Base-by-base conservation (phyloP, 192 early-diverging fungal species). In the Mortierella hygrophila region DNA sequence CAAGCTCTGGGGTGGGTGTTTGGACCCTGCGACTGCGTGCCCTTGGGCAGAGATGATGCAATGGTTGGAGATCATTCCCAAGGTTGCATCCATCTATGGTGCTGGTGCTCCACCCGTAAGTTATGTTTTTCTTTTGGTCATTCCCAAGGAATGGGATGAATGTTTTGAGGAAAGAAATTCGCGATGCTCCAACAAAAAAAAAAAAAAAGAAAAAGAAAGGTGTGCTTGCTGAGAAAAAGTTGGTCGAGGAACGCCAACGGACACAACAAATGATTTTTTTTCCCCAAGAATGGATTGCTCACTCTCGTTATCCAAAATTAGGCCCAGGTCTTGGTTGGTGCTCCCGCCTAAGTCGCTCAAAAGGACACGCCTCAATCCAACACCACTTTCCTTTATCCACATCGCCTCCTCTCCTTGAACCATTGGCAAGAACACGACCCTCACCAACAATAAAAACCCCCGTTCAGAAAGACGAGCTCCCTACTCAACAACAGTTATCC, bases 41-140 rank as follows among this genome's bases (percentile, higher is more conserved):
- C 57, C 78, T 49, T 85, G 83, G 83, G 9, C 78, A 4, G 83
- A 85, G 57, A 85, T 85, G 83, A 85, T 85, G 83, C 83, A 85
- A 15, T 85, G 74, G 52, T 18, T 85, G 60, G 83, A 85, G 47
- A 85, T 85, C 68, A 85, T 85, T 54, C 83, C 83, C 3, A 79
- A 72, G 55, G 65, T 79, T 38, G 81, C 81, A 1, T 70, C 75
- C 54, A 49, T 82, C 70, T 82, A 77, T 73, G 81, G 81, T 6
- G 65, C 75, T 18, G 55, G 69, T 29, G 52, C 52, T 46, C 81
- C 81, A 38, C 81, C 81, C 11, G 81, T 82, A 82, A 83, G 77
- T 49, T 41, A 7, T 11, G 44, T 13, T 7, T 46, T 46, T 46
- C 21, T 52, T 21, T 20, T 52, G 16, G 18, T 46, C 44, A 46